Evolutionary conservation across 1,284 basidiomycete species (phyloP), one percentile per base, ranked within the genome.

Genomic region (Anthracocystis panici-leucophaei): DNA sequence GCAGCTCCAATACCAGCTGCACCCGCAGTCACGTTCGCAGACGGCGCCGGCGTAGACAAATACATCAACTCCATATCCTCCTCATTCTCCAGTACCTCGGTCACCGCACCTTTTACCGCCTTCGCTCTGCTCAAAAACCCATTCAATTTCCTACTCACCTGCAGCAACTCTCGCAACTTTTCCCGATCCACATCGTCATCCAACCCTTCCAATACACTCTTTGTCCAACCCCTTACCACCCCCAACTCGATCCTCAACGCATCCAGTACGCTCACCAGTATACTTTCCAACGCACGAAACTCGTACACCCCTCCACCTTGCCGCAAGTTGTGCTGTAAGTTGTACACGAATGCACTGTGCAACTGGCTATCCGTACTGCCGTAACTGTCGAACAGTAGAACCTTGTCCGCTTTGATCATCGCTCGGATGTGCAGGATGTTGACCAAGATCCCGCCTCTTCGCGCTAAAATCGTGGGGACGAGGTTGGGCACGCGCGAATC

Each of bases 351-450:
- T 14, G 80, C 79, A 14, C 69, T 70, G 40, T 82, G 73, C 8
- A 83, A 48, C 41, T 73, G 70, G 7, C 64, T 52, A 57, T 83
- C 79, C 0, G 77, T 70, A 3, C 55, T 57, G 8, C 80, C 76
- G 53, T 81, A 83, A 44, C 67, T 71, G 82, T 98, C 95, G 84
- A 99, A 98, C 25, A 99, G 89, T 46, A 97, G 88, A 44, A 98
- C 93, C 41, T 92, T 89, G 84, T 97, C 93, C 6, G 93, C 91
- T 86, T 98, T 98, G 84, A 99, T 91, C 50, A 98, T 90, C 1
- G 94, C 95, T 57, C 95, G 91, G 54, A 98, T 93, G 84, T 98
- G 95, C 40, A 98, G 89, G 50, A 98, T 92, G 76, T 97, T 97
- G 60, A 97, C 78, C 18, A 83, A 52, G 75, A 98, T 92, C 52